These are phyloP conservation scores for Serendipita sp. DNA, from an alignment of 768 basidiomycete genomes.

Conservation along the genomic window DNA sequence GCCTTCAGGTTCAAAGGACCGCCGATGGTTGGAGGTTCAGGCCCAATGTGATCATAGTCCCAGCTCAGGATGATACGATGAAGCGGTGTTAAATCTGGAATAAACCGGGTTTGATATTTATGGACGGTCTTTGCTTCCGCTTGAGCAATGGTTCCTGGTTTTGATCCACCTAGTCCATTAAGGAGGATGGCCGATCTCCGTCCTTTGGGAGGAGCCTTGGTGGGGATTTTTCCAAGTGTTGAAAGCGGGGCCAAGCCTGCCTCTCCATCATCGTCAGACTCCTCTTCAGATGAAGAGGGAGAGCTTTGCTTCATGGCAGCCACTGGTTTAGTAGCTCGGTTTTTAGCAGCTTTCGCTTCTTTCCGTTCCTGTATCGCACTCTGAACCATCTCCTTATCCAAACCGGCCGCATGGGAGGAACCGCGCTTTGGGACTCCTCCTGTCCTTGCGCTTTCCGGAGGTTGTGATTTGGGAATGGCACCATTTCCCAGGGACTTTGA, in stretches of 20 bases:
- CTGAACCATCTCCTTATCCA: not conserved
- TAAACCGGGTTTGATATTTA: slow-evolving; percentile 23
- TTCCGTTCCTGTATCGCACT: not conserved
- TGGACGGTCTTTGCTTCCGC: not conserved
- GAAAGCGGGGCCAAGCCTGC: slow-evolving; percentile 36
- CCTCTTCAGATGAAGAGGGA: slow-evolving; percentile 16
- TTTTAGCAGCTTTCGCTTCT: not conserved
- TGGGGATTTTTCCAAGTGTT: slow-evolving; percentile 44
- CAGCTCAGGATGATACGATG: slow-evolving; percentile 70
- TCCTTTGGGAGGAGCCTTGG: slow-evolving; percentile 29
- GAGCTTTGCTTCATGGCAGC: slow-evolving; percentile 17
- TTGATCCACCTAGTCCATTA: not conserved
- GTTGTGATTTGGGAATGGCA: too few species aligned
- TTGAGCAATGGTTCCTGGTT: not conserved
- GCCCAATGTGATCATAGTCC: slow-evolving; percentile 56
- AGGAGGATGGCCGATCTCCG: slow-evolving; percentile 23
- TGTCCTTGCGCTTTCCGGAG: too few species aligned
- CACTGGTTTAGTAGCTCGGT: slow-evolving; percentile 11
- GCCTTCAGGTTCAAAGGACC: slow-evolving; percentile 18
- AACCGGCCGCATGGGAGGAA: not conserved
- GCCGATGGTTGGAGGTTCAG: slow-evolving; percentile 39
- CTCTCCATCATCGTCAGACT: slow-evolving; percentile 23
- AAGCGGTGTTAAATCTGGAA: slow-evolving; percentile 66
- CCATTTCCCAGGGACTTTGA: too few species aligned
- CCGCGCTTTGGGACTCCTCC: too few species aligned